Percentiles rank a stretch among this genome's conserved stretches.
These are phyloP conservation scores for Dactylellina leptospora DNA, from an alignment of 2,329 filamentous ascomycete genomes.

Conservation along the genomic window DNA sequence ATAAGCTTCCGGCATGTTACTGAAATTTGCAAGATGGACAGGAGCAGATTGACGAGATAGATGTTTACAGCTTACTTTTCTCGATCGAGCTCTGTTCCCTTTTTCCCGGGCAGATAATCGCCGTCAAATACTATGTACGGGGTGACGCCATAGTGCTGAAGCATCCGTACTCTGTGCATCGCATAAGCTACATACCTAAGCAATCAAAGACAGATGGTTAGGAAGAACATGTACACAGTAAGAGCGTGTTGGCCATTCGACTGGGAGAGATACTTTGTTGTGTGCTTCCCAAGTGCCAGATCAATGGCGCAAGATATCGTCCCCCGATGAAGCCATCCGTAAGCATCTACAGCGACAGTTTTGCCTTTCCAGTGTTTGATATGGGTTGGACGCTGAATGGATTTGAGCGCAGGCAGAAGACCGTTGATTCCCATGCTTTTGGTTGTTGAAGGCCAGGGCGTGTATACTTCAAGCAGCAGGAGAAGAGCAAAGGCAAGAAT, in stretches of 20 bases:
- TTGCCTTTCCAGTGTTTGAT: constrained; percentile 87
- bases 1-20: background rate
- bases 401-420: constrained; percentile 89
- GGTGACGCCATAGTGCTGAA: constrained; percentile 89
- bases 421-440: constrained; percentile 68
- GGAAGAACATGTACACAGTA: constrained; percentile 32
- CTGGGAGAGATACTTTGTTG: constrained; percentile 72
- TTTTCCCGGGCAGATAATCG: constrained; percentile 92
- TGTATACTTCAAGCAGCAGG: too few relatives aligned
- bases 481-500: too few relatives aligned
- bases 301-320: constrained; percentile 90
- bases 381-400: constrained; percentile 87
- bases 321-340: constrained; percentile 97
- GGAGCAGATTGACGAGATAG: background rate
- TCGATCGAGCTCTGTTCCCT: constrained; percentile 78
- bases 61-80: too few relatives aligned
- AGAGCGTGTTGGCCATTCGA: background rate
- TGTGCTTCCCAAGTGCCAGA: constrained; percentile 86
- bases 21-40: background rate
- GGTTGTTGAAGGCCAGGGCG: too few relatives aligned
- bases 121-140: constrained; percentile 97
- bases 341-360: constrained; percentile 92
- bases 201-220: background rate
- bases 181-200: constrained; percentile 85
- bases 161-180: constrained; percentile 90